Evolutionary conservation across 495 filamentous ascomycete species (phyloP), one percentile per base, ranked within the genome.

Genomic region (Penicillium nucicola): DNA sequence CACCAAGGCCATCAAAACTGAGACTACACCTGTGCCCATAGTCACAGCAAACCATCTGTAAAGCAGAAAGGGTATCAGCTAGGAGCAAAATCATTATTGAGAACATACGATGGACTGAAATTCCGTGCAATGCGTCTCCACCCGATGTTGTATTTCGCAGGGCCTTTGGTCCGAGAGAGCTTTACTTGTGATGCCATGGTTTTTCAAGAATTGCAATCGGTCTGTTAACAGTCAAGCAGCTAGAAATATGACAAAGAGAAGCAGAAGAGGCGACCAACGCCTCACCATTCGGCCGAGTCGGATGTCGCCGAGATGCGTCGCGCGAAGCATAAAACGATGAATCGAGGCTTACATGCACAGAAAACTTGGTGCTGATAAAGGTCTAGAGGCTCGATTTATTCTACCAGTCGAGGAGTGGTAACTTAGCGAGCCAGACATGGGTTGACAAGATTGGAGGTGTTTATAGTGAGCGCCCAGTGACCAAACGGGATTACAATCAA

Each of bases 11-110:
- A 80, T 61, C 11, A 79, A 48, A n/a, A 77, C 70, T 0, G 71
- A 68, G 2, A 74, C 68, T 28, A 79, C 70, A 2, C 77, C 77
- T 0, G 77, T 80, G 13, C 77, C 70, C 77, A 80, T 79, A 7
- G 68, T 78, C 6, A 68, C 62, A 5, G 68, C 57, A 53, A 76
- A 79, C 76, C 73, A 76, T 56, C 67, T 70, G 7, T 23, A 19
- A 8, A 9, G 7, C 25, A 28, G 25, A 28, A 9, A 28, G 2
- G 10, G 8, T 51, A 25, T 53, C 41, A 54, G 52, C 23, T 2
- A n/a, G 2, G 22, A 14, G 9, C 22, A 14, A 18, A 41, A 6
- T 13, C 15, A 13, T 39, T 28, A 28, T 10, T 20, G 13, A 17
- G 36, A 30, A 25, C 71, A 40, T 60, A 75, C 70, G 72, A 76